Base-by-base conservation (phyloP, 768 basidiomycete species). In the Rubroboletus satanas region DNA sequence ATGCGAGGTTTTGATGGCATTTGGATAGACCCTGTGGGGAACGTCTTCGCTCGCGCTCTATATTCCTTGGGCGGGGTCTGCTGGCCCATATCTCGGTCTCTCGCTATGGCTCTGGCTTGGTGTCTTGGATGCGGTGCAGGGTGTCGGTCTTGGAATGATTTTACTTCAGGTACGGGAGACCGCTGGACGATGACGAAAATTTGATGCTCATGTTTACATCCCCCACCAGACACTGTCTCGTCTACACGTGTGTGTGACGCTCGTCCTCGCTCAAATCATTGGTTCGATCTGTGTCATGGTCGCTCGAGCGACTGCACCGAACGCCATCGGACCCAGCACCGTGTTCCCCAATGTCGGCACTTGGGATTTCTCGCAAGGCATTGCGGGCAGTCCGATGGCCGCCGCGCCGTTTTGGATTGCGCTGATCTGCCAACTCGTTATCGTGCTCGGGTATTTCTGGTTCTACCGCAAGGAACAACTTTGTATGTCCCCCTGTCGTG, bases 391-490 rank as follows among this genome's bases (percentile, higher is more conserved):
- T 62, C 90, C 90, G 21, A 85, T 93, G 82, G 89, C 87, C 18
- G 77, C 81, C 15, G 85, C 90, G 51, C 79, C 89, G 43, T 96
- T 96, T 78, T 96, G 93, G 93, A 72, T 94, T 48, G 91, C 90
- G 44, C 75, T 90, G 52, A 62, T 83, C 7, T 89, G 84, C 68
- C 90, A 93, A 68, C 66, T 96, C 51, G 71, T 93, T 61, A 93
- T 96, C 66, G 91, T 95, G 54, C 72, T 86, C 56, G 93, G 93
- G 21, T 96, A 96, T 75, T 93, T 94, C 78, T 90, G 90, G 90
- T 95, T 96, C 83, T 96, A 95, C 74, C 85, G 93, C 71, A 93
- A 92, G 75, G 93, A 96, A 73, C 93, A 96, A 70, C 82, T 96
- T 56, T 72, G 88, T 89, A 68, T 49, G 88, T 46, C 2, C 9